Conservation (phyloP, 768 basidiomycete species). For the Strobilomyces dryophilus region DNA sequence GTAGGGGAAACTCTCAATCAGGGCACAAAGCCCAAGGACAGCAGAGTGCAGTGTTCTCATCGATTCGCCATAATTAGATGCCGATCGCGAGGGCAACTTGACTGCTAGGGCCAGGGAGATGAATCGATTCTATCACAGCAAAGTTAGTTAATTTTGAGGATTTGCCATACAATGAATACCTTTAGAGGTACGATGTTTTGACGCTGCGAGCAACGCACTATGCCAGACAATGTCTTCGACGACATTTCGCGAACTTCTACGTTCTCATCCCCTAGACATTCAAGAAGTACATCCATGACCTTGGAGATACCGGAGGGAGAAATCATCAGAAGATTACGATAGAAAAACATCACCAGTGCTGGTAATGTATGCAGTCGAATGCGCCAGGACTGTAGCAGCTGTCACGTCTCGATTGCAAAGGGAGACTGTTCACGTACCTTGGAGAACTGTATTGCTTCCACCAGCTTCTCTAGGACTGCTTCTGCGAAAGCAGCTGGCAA, state of each 20-base stretch:
- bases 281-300: conserved; percentile 79
- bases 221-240: conserved; percentile 78
- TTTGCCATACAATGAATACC: conserved; percentile 36
- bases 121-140: conserved; percentile 67
- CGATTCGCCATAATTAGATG: conserved; percentile 67
- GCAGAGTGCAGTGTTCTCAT: conserved; percentile 80
- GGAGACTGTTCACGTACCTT: conserved; percentile 42
- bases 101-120: conserved; percentile 55
- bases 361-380: conserved; percentile 85
- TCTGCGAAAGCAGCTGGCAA: conserved; percentile 64
- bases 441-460: conserved; percentile 72
- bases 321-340: conserved; percentile 79
- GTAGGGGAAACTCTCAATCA: conserved; percentile 94
- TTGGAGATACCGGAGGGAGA: conserved; percentile 60
- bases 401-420: conserved; percentile 9
- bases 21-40: conserved; percentile 88
- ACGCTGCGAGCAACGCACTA: conserved; percentile 87
- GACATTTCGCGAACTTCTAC: conserved; percentile 93
- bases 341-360: conserved; percentile 87
- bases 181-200: conserved; percentile 81
- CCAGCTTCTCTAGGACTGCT: conserved; percentile 56
- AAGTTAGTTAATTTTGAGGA: conserved; percentile 1
- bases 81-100: conserved; percentile 62
- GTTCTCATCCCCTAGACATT: conserved; percentile 85
- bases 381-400: conserved; percentile 69